Evolutionary conservation across 495 filamentous ascomycete species (phyloP).

Genomic region (Aspergillus indologenus): DNA sequence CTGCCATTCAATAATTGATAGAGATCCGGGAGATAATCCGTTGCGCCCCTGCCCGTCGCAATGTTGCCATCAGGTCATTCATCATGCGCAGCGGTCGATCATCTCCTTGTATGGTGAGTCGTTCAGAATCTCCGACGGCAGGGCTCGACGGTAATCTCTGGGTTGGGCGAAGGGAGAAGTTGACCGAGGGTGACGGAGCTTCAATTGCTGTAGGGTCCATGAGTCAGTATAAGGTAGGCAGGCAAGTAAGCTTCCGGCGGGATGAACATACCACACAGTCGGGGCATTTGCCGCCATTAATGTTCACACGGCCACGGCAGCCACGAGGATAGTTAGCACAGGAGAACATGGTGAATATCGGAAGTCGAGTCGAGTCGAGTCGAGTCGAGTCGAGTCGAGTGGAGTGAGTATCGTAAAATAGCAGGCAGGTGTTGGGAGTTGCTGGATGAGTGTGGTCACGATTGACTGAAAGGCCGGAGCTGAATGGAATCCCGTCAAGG

Average conservation of each 20-base stretch:
- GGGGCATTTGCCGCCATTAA: conserved; percentile 41
- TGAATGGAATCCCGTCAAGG: conserved; percentile 23
- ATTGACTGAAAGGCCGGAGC: not conserved
- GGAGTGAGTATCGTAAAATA: conserved; percentile 1
- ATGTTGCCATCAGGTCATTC: not conserved
- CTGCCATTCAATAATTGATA: conserved; percentile 12
- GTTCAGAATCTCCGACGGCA: conserved; percentile 40
- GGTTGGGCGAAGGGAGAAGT: conserved; percentile 45
- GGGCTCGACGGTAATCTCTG: conserved; percentile 39
- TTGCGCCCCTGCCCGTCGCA: not conserved
- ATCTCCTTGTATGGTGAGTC: conserved; percentile 27
- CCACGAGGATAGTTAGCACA: conserved; percentile 52
- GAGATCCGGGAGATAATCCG: conserved; percentile 7
- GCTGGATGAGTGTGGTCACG: not conserved
- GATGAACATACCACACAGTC: conserved; percentile 46
- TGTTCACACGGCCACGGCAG: conserved; percentile 48
- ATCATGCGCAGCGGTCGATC: conserved; percentile 20
- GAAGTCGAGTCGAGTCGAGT: too few species aligned
- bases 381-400: conserved; percentile 3
- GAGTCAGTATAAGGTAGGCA: conserved; percentile 17
- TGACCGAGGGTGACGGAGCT: conserved; percentile 42
- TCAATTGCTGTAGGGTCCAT: conserved; percentile 28
- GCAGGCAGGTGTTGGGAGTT: conserved; percentile 3
- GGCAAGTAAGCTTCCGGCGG: not conserved
- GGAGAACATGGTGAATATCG: conserved; percentile 44